Conservation (phyloP, 192 early-diverging fungal genomes). For the Irineochytrium annulatum region DNA sequence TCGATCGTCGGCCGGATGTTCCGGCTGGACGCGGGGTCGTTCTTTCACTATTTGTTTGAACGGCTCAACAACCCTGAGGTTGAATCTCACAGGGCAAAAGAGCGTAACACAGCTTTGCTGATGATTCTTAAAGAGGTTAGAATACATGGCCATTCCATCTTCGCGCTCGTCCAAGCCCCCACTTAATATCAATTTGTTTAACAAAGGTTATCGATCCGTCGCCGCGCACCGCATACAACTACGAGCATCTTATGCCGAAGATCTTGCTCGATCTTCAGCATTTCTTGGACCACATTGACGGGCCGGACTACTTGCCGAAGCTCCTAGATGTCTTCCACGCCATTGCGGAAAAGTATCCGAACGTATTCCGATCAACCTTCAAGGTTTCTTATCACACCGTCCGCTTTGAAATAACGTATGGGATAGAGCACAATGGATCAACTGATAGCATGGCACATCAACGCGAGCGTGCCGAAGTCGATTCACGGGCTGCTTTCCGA, state of each 20-base stretch:
- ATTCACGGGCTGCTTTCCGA: slow-evolving; percentile 44
- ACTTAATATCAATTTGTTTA: too few relatives aligned
- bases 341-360: slow-evolving; percentile 29
- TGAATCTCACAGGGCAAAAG: too few relatives aligned
- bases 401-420: background rate
- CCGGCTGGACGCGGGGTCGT: too few relatives aligned
- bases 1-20: too few relatives aligned
- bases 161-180: too few relatives aligned
- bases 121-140: too few relatives aligned
- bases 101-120: too few relatives aligned
- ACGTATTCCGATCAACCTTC: slow-evolving; percentile 27
- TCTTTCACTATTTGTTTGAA: too few relatives aligned
- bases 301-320: slow-evolving; percentile 27
- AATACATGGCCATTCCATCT: too few relatives aligned
- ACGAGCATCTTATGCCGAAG: slow-evolving; percentile 7
- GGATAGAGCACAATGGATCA: slow-evolving; percentile 54
- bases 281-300: slow-evolving; percentile 33
- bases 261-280: slow-evolving; percentile 28
- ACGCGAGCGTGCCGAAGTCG: slow-evolving; percentile 36
- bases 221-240: too few relatives aligned
- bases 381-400: slow-evolving; percentile 11
- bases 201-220: too few relatives aligned
- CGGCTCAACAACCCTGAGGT: too few relatives aligned
- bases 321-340: slow-evolving; percentile 31
- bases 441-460: slow-evolving; percentile 68